A percentile compares a stretch with the other conserved stretches of the same genome.
These are phyloP conservation scores for Wickerhamomyces queroliae DNA, from an alignment of 805 yeast species.

Conservation along the genomic window DNA sequence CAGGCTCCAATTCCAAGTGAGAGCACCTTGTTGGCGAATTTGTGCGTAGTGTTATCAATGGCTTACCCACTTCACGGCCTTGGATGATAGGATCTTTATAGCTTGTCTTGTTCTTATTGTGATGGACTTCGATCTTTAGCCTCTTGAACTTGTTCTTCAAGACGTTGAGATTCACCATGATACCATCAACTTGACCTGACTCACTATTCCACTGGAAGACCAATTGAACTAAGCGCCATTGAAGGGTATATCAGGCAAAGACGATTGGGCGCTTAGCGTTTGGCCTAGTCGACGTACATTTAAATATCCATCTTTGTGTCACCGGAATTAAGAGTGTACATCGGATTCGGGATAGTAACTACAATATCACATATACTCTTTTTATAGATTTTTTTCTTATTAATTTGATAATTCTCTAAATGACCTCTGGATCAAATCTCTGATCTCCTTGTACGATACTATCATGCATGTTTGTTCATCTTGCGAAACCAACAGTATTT, in stretches of 20 bases:
- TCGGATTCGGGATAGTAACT: no score
- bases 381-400: not conserved
- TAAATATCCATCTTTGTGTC: not conserved
- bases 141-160: slow-evolving; percentile 29
- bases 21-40: slow-evolving; percentile 8
- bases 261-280: no score
- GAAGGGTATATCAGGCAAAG: no score
- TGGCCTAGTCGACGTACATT: no score
- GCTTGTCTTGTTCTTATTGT: slow-evolving; percentile 32
- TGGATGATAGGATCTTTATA: slow-evolving; percentile 33
- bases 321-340: no score
- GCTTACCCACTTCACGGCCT: slow-evolving; percentile 26
- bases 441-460: slow-evolving; percentile 78
- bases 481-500: slow-evolving; percentile 68
- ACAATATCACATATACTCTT: no score
- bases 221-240: no score
- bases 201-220: no score
- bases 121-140: slow-evolving; percentile 28
- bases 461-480: slow-evolving; percentile 85
- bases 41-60: slow-evolving; percentile 33
- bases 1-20: not conserved
- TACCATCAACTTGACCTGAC: no score
- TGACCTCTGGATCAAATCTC: slow-evolving; percentile 61
- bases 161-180: slow-evolving; percentile 21
- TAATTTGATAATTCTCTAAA: slow-evolving; percentile 42